Evolutionary conservation across 2,329 filamentous ascomycete species (phyloP), one percentile per base, ranked within the genome.

Genomic region (Furcasterigmium furcatum): DNA sequence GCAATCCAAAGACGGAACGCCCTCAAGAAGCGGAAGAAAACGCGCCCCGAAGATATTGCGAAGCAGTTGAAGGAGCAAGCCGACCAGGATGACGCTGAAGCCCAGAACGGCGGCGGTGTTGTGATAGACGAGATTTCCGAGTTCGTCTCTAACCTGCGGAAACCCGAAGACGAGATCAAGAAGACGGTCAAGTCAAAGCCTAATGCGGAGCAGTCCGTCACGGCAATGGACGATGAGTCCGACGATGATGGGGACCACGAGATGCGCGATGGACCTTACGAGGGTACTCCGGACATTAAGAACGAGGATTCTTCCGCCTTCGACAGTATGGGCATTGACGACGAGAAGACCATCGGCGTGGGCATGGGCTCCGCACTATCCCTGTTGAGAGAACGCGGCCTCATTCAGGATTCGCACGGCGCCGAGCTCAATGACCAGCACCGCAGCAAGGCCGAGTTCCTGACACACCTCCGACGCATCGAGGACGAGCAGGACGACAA

Each of bases 111-210:
- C n/a, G 70, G 68, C 24, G 92, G 91, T 2, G 73, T 99, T 2
- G 80, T 96, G n/a, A 91, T 99, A 46, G 92, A 96, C 49, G 94
- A 96, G 61, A 96, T 92, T 1, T 91, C 91, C 0, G 91, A 96
- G 57, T 99, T 99, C 57, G 87, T 99, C 24, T 87, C 91, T 21
- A 90, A 90, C 45, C 68, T 99, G 45, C 87, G 85, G 59, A 87
- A 85, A 47, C 81, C 85, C 13, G 77, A 73, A 18, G 73, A 76
- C 8, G 70, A 76, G 4, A 75, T 80, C 45, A 77, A 60, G 69
- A 87, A 65, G 67, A 77, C 58, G 52, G 74, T 61, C 58, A 76
- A 65, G 58, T 63, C 65, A 48, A 71, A 63, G 46, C 47, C 60
- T 8, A 62, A 62, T 24, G 61, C 61, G 14, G 60, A 65, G 9